phyloP scores from a whole-genome alignment of 352 stramenopile genomes.

The Globisporangium parvum region DNA sequence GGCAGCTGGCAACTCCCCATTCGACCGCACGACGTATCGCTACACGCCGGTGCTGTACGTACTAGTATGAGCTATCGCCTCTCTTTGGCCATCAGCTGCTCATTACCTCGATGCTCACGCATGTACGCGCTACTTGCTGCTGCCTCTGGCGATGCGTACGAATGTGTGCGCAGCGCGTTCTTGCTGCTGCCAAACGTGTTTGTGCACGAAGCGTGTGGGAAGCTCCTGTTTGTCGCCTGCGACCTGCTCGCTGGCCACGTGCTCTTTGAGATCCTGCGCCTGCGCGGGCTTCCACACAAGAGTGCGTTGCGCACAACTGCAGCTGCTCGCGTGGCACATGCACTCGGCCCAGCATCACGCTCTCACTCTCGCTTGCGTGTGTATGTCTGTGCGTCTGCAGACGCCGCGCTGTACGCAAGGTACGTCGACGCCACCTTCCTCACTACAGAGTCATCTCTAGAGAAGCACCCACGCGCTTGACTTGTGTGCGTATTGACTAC shows the following conservation, averaged over 20 bases:
- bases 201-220: conserved; percentile 83
- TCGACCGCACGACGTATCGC: conserved; percentile 96
- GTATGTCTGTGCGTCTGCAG: conserved; percentile 16
- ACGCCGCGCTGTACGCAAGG: conserved; percentile 57
- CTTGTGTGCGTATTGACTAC: neutral
- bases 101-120: no score
- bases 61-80: no score
- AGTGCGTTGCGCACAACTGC: conserved; percentile 17
- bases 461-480: neutral
- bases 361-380: no score
- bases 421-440: conserved; percentile 7
- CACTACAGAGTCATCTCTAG: neutral
- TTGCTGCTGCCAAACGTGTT: conserved; percentile 73
- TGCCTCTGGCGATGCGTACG: neutral
- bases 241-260: conserved; percentile 92
- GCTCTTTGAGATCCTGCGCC: conserved; percentile 82
- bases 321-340: no score
- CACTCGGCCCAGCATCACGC: no score
- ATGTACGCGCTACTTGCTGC: neutral
- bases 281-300: conserved; percentile 47
- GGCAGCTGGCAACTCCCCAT: conserved; percentile 84
- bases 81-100: neutral
- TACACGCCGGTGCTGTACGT: conserved; percentile 96
- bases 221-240: conserved; percentile 94
- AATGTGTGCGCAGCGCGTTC: conserved; percentile 35